Evolutionary conservation across 495 filamentous ascomycete species (phyloP).

Genomic region (Xanthoparmelia taractica): DNA sequence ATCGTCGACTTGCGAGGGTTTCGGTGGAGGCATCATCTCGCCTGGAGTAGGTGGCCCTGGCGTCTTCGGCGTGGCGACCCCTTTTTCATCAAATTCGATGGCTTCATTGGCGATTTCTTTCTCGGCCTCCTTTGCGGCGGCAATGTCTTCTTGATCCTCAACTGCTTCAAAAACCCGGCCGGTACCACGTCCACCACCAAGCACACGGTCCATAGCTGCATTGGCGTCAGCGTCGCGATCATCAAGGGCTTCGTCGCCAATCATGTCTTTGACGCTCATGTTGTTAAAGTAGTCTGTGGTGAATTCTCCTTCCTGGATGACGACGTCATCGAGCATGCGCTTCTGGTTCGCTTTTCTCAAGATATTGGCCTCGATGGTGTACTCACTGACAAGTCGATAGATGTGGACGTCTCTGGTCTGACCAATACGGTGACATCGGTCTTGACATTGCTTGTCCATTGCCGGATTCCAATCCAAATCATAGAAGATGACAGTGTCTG

Average conservation of each 20-base stretch:
- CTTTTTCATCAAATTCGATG: slow-evolving; percentile 81
- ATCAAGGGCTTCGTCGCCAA: slow-evolving; percentile 50
- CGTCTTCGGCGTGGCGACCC: slow-evolving; percentile 33
- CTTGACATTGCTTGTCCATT: slow-evolving; percentile 99
- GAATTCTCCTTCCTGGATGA: slow-evolving; percentile 98
- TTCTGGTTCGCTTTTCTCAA: slow-evolving; percentile 95
- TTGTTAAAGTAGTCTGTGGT: slow-evolving; percentile 97
- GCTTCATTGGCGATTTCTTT: slow-evolving; percentile 82
- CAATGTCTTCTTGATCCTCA: slow-evolving; percentile 87
- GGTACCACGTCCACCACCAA: slow-evolving; percentile 50
- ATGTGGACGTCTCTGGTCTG: slow-evolving; percentile 98
- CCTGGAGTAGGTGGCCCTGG: slow-evolving; percentile 29
- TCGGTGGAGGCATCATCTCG: slow-evolving; percentile 25
- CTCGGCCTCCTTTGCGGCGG: slow-evolving; percentile 77
- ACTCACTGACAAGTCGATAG: slow-evolving; percentile 92
- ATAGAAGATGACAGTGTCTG: slow-evolving; percentile 98
- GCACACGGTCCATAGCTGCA: slow-evolving; percentile 79
- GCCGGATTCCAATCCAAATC: slow-evolving; percentile 99
- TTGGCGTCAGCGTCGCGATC: slow-evolving; percentile 55
- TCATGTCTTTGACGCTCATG: slow-evolving; percentile 60
- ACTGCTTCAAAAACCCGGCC: slow-evolving; percentile 70
- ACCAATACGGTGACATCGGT: slow-evolving; percentile 94
- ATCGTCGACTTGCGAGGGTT: slow-evolving; percentile 37
- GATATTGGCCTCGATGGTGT: slow-evolving; percentile 98
- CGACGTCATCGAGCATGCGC: slow-evolving; percentile 92